Conservation (phyloP, 2,329 filamentous ascomycete genomes). For the Dothideomycetes sp. region DNA sequence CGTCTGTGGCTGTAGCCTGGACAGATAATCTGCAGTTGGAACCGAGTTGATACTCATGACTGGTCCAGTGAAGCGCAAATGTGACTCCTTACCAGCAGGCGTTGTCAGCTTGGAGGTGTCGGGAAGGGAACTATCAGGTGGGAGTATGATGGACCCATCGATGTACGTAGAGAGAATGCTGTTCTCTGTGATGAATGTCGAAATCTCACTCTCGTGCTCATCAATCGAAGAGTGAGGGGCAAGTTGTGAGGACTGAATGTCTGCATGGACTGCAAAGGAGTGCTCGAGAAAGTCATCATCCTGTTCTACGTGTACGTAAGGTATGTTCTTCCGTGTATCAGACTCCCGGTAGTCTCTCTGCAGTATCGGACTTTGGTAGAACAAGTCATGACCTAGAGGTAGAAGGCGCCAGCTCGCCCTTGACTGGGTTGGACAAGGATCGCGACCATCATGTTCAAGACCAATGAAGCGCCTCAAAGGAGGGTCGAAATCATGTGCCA, state of each 20-base stretch:
- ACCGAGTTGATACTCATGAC: constrained; percentile 58
- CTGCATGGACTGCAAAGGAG: constrained; percentile 61
- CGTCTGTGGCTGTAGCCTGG: constrained; percentile 63
- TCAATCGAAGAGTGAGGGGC: constrained; percentile 9
- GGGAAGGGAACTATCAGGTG: neutral
- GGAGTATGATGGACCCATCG: constrained; percentile 2
- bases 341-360: neutral
- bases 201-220: constrained; percentile 19
- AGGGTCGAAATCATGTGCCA: constrained; percentile 38
- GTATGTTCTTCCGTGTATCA: neutral
- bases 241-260: constrained; percentile 52
- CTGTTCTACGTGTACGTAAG: too few species aligned
- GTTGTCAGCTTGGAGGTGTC: too few species aligned
- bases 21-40: constrained; percentile 55
- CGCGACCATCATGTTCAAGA: neutral
- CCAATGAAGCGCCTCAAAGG: constrained; percentile 31
- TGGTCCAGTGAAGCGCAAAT: constrained; percentile 25
- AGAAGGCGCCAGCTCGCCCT: constrained; percentile 18
- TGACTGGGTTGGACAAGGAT: constrained; percentile 11
- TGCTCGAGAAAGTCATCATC: constrained; percentile 63
- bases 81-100: constrained; percentile 14
- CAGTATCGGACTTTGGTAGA: constrained; percentile 6
- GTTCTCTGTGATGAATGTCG: constrained; percentile 26
- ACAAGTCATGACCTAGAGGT: constrained; percentile 4
- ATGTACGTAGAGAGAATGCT: constrained; percentile 21